Evolutionary conservation across 2,329 filamentous ascomycete genomes (phyloP), one percentile per base, ranked within the genome.

Genomic region (Paracorniculantispora psalliotae): DNA sequence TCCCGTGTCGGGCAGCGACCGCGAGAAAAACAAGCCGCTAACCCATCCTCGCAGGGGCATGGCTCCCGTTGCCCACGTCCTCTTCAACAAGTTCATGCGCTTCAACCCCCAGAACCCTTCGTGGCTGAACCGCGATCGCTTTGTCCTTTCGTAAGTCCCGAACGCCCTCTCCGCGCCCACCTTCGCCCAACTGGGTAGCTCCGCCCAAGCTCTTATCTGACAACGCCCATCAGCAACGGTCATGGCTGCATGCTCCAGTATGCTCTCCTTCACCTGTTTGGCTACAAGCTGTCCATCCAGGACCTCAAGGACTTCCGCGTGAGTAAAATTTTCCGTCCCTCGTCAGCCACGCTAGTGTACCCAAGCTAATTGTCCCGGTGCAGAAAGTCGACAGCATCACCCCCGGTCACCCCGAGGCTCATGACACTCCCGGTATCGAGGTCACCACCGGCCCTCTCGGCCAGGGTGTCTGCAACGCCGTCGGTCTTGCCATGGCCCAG

Each of bases 241-340:
- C 94, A 99, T 81, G 94, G 89, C 69, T 99, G 94, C 86, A 96
- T 99, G 92, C 91, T 99, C 62, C 94, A 97, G 77, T 99, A 99
- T 87, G 90, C 93, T 71, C 85, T 99, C 68, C 89, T 99, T 71
- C 94, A 99, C 82, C 84, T 99, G 59, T 96, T 92, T 78, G 94
- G 94, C 76, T 99, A 96, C 76, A 85, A 79, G 64, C 69, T 99
- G 68, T 84, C 85, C 71, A 81, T 99, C 63, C 90, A 99, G 71
- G 94, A 97, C 79, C 77, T 99, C 68, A 99, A 97, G 87, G 79
- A 81, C 69, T 99, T 99, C 90, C 89, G 94, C 77, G 92, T 96
- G 86, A 77, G 91, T 82, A 61, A 39, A 19, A 19, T 13, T 48
- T 23, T 21, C 23, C 21, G 47, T 21, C 51, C 60, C 28, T 2